Evolutionary conservation across 805 yeast species (phyloP).

Genomic region (Hanseniaspora meyeri): DNA sequence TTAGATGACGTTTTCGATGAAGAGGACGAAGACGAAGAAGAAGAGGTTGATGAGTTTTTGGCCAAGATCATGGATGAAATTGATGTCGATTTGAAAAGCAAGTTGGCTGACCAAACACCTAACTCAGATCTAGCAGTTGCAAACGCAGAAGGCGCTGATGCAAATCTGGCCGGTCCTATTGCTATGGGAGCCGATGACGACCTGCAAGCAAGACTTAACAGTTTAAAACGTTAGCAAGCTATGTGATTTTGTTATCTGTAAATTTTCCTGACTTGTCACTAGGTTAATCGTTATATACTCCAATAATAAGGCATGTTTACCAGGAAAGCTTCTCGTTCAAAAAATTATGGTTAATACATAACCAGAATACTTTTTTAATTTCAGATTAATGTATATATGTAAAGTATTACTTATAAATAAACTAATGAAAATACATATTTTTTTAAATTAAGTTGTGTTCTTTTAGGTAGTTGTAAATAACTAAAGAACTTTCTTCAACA

Average conservation of each 20-base stretch:
- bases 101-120: constrained; percentile 37
- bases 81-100: constrained; percentile 65
- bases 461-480: constrained; percentile 55
- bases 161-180: constrained; percentile 29
- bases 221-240: constrained; percentile 44
- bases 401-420: too few relatives aligned
- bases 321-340: too few relatives aligned
- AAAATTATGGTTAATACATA: too few relatives aligned
- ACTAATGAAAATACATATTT: background rate
- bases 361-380: too few relatives aligned
- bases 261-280: background rate
- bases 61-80: constrained; percentile 88
- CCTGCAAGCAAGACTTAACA: constrained; percentile 75
- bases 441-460: constrained; percentile 31
- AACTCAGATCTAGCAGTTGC: constrained; percentile 19
- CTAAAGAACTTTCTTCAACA: constrained; percentile 70
- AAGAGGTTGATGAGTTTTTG: constrained; percentile 83
- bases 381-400: too few relatives aligned
- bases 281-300: background rate
- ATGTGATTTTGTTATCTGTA: background rate
- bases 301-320: background rate
- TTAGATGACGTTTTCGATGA: constrained; percentile 86
- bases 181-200: constrained; percentile 70
- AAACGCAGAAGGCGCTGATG: constrained; percentile 16
- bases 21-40: constrained; percentile 75